Conservation (phyloP, 139 green algal genomes). For the Chlorella vulgaris region DNA sequence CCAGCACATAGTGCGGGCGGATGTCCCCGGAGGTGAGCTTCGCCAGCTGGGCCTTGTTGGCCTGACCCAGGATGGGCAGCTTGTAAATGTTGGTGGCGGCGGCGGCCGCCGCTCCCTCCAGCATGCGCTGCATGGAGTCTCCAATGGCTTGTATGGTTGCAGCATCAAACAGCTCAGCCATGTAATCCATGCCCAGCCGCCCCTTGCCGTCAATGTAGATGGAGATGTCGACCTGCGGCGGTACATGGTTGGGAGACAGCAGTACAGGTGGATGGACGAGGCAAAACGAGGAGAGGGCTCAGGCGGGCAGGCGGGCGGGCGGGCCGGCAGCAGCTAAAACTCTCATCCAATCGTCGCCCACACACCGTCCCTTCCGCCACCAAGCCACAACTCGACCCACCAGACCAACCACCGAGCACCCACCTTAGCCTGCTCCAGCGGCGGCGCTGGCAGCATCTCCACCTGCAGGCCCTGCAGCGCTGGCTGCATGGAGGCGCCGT, state of each 20-base stretch:
- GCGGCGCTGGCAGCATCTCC: neutral
- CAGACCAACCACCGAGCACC: neutral
- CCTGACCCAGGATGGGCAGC: neutral
- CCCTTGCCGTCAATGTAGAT: neutral
- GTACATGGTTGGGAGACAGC: neutral
- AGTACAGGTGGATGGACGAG: neutral
- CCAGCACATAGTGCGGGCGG: neutral
- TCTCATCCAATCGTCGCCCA: no score
- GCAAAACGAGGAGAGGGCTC: no score
- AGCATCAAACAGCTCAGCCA: conserved; percentile 4
- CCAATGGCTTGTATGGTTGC: neutral
- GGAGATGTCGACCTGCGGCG: neutral
- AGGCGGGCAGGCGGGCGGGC: no score
- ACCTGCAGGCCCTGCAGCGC: neutral
- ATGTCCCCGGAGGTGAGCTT: neutral
- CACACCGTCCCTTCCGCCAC: neutral
- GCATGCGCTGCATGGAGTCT: neutral
- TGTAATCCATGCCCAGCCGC: neutral
- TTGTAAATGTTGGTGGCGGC: neutral
- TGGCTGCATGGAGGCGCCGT: neutral
- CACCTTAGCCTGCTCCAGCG: neutral
- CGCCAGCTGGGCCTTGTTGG: neutral
- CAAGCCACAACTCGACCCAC: neutral
- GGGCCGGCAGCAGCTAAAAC: no score
- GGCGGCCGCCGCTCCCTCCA: neutral